Base-by-base conservation (phyloP, 306 rosid species). In the Fagus sylvatica region DNA sequence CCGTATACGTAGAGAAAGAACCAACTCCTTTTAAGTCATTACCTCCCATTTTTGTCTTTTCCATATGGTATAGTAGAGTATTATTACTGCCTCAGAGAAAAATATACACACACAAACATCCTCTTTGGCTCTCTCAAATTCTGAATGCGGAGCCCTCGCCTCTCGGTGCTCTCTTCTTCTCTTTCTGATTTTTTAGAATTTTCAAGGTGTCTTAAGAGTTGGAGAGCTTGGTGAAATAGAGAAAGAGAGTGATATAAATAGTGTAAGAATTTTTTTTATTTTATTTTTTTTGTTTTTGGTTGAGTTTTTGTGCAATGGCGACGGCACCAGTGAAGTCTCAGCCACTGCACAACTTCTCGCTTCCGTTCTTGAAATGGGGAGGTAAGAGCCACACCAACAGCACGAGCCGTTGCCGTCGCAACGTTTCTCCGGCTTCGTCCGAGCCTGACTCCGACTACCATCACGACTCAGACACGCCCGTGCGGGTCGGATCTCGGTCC, bases 291-390 rank as follows among this genome's bases (percentile, higher is more conserved):
- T 41, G 78, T 59, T 39, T 8, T 30, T 16, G 36, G 54, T 61
- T 4, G 60, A 36, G 43, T 22, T 11, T 59, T 7, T 40, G 72
- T 71, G 43, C 57, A 85, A 95, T 95, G 99, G 90, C 98, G 28
- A 90, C 98, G 6, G 90, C 90, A 8, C 99, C 98, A 15, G 91
- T 76, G 49, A 93, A 95, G 87, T 88, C 99, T 11, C 90, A 88
- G 74, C 99, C 97, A 46, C 88, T 95, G 55, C 98, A 95, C 89
- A 95, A 95, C 87, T 95, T 95, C 84, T 54, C 98, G 11, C 83
- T 93, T 1, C 85, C 96, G 19, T 90, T 84, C 74, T 71, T 95
- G 46, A 91, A 90, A 80, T 95, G 99, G 98, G 98, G 99, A 0
- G 91, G 85, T 42, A 95, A 88, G 84, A 89, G 86, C 75, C 86